Conservation (phyloP, 257 asterid species). For the Lantana camara region DNA sequence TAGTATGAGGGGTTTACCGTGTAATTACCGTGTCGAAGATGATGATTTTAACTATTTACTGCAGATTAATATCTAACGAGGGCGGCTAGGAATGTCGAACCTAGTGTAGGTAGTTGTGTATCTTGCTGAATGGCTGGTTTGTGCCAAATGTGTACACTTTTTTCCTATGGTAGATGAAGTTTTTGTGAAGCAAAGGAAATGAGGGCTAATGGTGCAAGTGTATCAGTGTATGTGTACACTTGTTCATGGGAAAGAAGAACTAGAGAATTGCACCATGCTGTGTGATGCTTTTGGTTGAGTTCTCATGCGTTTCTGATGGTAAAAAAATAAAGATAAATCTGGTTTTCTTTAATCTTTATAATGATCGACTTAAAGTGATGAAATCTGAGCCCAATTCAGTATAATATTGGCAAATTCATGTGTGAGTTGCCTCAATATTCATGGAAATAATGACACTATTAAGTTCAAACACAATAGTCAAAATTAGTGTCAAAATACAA, state of each 20-base stretch:
- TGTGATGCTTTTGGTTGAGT: too few species aligned
- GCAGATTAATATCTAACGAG: slow-evolving; percentile 30
- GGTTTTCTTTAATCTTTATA: too few species aligned
- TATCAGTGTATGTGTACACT: slow-evolving; percentile 40
- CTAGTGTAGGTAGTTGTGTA: background rate
- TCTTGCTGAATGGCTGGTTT: background rate
- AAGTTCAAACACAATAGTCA: too few species aligned
- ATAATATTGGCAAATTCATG: too few species aligned
- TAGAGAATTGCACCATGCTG: background rate
- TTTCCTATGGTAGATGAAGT: background rate
- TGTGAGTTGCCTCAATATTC: too few species aligned
- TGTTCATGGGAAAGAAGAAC: slow-evolving; percentile 41
- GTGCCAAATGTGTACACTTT: background rate
- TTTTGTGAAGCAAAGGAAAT: background rate
- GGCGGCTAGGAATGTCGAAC: background rate
- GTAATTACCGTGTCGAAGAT: background rate
- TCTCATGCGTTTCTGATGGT: too few species aligned
- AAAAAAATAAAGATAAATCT: too few species aligned
- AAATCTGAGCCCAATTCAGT: too few species aligned
- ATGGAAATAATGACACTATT: too few species aligned
- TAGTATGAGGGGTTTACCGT: slow-evolving; percentile 25
- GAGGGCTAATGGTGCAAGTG: slow-evolving; percentile 1
- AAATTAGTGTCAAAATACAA: too few species aligned
- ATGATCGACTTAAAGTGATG: too few species aligned
- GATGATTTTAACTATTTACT: background rate